phyloP scores from a whole-genome alignment of 2,329 filamentous ascomycete species.

The Aspergillus aculeatinus region DNA sequence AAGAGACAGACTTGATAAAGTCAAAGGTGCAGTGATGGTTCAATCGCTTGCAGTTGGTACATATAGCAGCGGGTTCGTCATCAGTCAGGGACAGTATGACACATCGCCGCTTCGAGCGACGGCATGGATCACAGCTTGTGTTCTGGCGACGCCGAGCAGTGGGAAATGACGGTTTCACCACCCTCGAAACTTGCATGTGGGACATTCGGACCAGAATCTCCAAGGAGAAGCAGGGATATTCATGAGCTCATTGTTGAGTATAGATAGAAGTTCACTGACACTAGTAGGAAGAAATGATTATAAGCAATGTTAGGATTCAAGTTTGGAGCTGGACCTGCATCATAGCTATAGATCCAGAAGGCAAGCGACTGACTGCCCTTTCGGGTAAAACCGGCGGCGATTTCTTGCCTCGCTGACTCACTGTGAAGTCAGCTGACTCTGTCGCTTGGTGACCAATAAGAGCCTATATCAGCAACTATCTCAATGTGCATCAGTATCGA shows the following conservation, averaged over 20 bases:
- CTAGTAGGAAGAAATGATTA: too few species aligned
- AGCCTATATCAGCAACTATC: background rate
- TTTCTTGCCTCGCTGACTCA: background rate
- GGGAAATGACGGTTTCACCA: background rate
- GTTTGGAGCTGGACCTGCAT: too few species aligned
- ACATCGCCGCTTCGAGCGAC: conserved; percentile 28
- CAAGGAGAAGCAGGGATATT: too few species aligned
- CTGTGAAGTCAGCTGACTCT: background rate
- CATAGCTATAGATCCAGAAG: too few species aligned
- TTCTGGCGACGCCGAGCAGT: conserved; percentile 22
- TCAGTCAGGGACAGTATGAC: conserved; percentile 12
- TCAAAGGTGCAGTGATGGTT: conserved; percentile 24
- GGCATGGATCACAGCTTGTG: conserved; percentile 27
- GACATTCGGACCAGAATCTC: background rate
- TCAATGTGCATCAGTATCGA: background rate
- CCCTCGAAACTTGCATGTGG: background rate
- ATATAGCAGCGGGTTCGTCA: conserved; percentile 1
- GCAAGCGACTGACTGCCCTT: background rate
- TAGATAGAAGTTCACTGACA: too few species aligned
- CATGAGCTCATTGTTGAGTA: too few species aligned
- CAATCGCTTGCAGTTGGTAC: conserved; percentile 22
- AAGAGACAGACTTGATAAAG: conserved; percentile 12
- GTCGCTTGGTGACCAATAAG: background rate
- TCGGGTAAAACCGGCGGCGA: background rate
- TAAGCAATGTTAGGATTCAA: too few species aligned